Evolutionary conservation across 257 asterid species (phyloP), one percentile per base, ranked within the genome.

Genomic region (Nicotiana noctiflora): DNA sequence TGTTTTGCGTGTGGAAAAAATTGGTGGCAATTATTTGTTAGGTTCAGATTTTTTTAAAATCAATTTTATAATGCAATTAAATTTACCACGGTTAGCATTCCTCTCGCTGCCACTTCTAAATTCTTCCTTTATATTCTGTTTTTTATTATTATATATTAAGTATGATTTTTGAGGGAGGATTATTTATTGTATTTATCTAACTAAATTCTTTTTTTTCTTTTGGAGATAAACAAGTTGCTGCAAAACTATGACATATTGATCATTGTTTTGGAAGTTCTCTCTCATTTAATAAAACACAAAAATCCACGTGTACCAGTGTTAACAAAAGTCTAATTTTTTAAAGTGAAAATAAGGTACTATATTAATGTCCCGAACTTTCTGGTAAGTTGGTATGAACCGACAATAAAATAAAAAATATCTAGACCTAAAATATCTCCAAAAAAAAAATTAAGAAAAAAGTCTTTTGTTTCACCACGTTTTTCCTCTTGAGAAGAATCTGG

Each of bases 401-500:
- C 86, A 79, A 65, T 4, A n/a, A 61, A 79, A 4, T 14, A 1
- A 49, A 49, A 83, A 70, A 86, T 77, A 81, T 83, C 85, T 77
- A 81, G 44, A 83, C 55, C 82, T 62, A n/a, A 77, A 59, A 81
- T 79, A 49, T 83, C 77, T 76, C 81, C 63, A 68, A 79, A 63
- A 37, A 52, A 4, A 6, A 51, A 2, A 55, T 4, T 6, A 56
- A 56, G 23, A 17, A 56, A 17, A 17, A 56, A 18, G 4, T 17
- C 8, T 18, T 56, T 56, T 17, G 21, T 56, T 18, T 56, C 61
- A 56, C 84, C 86, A 77, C 86, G 66, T 53, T 85, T 83, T 81
- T 66, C 37, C 15, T 67, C 27, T 52, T 0, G 14, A 8, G n/a
- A 49, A 34, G 68, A 44, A 72, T 80, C 79, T 80, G 27, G 56